Evolutionary conservation across 2,329 filamentous ascomycete species (phyloP), one percentile per base, ranked within the genome.

Genomic region (Trichophyton verrucosum): DNA sequence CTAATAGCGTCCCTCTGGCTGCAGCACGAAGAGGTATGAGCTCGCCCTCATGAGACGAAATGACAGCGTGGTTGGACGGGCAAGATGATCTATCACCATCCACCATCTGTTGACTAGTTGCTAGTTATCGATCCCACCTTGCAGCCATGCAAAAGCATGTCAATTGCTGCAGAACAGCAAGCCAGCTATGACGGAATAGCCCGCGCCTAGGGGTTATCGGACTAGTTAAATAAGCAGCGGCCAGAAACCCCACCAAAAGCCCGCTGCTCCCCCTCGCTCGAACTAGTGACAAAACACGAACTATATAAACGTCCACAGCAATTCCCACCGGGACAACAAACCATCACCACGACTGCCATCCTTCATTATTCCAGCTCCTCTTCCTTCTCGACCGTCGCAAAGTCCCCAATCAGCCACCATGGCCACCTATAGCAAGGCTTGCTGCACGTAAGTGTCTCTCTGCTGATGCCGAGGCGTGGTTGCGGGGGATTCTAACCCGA

Each of bases 401-500:
- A 15, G 4, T 44, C 40, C 33, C 3, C 40, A 44, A 17, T 30
- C 27, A 58, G 27, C 56, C 27, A 58, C 47, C 61, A 75, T 75
- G 74, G 71, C 74, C 61, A 69, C 72, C 65, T 69, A 75, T 63
- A 76, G 73, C 68, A 74, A 76, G 67, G 75, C 75, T 36, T 77
- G 75, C 59, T 77, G 75, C 73, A 75, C 73, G 75, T 76, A 65
- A 60, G 73, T 70, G 40, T 40, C n/a, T 20, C 27, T 11, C 44
- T 22, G 9, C 20, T 47, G 44, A 47, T 6, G 17, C 44, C 44
- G 44, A 44, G n/a, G 15, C 40, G 7, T 7, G 13, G 40, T 44
- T n/a, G 40, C 15, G 13, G 40, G 40, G n/a, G 40, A 7, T 44
- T 7, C 40, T 44, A 44, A 44, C 13, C 40, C 40, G 40, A 17